Percentiles rank a stretch among this genome's conserved stretches.
Evolutionary conservation across 371 early-diverging fungal species (phyloP).

Genomic region (Mucor plumbeus): DNA sequence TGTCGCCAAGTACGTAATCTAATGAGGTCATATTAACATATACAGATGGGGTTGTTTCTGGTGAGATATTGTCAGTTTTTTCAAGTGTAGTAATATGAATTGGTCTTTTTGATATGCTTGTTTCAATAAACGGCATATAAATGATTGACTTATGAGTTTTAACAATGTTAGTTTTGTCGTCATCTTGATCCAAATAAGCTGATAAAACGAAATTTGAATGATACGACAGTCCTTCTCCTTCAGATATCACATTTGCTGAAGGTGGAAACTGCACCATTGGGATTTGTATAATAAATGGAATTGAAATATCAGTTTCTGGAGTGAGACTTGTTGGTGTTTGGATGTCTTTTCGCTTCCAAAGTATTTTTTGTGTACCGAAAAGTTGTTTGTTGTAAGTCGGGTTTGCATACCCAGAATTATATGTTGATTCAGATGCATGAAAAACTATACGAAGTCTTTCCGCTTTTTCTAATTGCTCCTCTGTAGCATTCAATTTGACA

Average conservation of each 20-base stretch:
- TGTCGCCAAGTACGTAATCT: conserved; percentile 20
- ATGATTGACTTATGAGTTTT: conserved; percentile 5
- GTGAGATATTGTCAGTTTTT: neutral
- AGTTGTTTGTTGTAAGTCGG: conserved; percentile 15
- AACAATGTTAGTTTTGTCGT: neutral
- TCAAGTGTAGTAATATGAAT: neutral
- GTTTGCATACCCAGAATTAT: neutral
- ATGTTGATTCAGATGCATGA: conserved; percentile 20
- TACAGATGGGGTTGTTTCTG: neutral
- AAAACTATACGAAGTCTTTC: conserved; percentile 22
- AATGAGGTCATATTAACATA: neutral
- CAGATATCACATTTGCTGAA: conserved; percentile 6
- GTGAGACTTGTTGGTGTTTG: neutral
- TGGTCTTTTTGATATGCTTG: conserved; percentile 17
- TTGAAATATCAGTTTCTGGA: neutral
- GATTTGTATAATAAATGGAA: conserved; percentile 28
- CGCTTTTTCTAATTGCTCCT: conserved; percentile 10
- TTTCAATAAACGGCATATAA: conserved; percentile 29
- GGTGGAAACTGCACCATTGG: conserved; percentile 33
- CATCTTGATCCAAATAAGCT: conserved; percentile 18
- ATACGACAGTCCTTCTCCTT: conserved; percentile 17
- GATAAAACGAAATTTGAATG: conserved; percentile 13
- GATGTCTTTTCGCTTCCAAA: conserved; percentile 12
- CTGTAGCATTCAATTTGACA: conserved; percentile 12
- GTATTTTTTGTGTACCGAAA: conserved; percentile 20